phyloP scores from a whole-genome alignment of 2,329 filamentous ascomycete species.

The Leptographium wingfieldii region DNA sequence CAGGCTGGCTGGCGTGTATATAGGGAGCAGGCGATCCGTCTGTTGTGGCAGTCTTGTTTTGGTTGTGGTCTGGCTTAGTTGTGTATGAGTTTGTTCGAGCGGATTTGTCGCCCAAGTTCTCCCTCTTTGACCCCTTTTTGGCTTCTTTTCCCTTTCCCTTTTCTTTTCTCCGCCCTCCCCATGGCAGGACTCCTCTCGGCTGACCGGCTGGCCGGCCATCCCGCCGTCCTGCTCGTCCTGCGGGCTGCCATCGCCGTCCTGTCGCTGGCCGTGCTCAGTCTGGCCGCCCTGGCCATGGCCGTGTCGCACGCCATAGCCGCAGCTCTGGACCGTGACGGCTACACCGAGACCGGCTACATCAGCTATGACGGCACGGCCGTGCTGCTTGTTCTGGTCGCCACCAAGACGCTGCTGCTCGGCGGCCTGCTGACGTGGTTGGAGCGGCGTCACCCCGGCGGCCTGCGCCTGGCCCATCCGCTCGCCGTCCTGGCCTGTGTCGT shows the following conservation, averaged over 20 bases:
- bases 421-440: constrained; percentile 25
- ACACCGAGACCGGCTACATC: constrained; percentile 10
- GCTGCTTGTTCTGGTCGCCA: constrained; percentile 32
- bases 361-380: constrained; percentile 22
- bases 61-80: background rate
- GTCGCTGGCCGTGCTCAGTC: constrained; percentile 25
- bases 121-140: too few relatives aligned
- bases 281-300: constrained; percentile 27
- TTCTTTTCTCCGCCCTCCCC: background rate
- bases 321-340: too few relatives aligned
- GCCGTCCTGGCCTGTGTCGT: constrained; percentile 24
- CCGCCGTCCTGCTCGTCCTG: constrained; percentile 24
- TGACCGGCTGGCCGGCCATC: constrained; percentile 23
- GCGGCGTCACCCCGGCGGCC: constrained; percentile 22
- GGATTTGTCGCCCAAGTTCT: too few relatives aligned
- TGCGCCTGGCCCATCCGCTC: constrained; percentile 27
- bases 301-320: constrained; percentile 16
- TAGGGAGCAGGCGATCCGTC: background rate
- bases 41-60: background rate
- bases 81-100: background rate
- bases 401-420: constrained; percentile 28
- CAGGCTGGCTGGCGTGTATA: too few relatives aligned
- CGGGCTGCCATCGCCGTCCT: constrained; percentile 26
- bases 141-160: background rate
- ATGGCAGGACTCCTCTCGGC: constrained; percentile 21